Percentiles rank a stretch among this genome's conserved stretches.
Evolutionary conservation across 768 basidiomycete species (phyloP).

Genomic region (Myochromella boudieri): DNA sequence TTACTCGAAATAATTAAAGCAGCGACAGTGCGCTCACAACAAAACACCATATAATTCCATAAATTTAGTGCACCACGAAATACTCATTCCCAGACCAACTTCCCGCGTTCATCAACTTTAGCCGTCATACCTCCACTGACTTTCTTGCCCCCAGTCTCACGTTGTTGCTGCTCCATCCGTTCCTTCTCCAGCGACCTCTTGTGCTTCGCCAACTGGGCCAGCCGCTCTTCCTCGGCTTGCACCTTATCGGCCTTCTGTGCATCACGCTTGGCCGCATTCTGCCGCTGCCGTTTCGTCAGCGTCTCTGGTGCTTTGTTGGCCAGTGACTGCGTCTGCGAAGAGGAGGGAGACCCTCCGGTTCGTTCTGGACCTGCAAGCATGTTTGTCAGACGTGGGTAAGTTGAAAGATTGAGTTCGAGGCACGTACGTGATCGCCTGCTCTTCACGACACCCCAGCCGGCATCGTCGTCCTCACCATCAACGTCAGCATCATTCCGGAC

Average conservation of each 20-base stretch:
- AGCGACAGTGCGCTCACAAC: too few relatives aligned
- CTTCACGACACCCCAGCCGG: conserved; percentile 78
- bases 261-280: conserved; percentile 63
- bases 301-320: conserved; percentile 36
- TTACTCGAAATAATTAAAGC: too few relatives aligned
- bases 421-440: conserved; percentile 47
- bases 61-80: too few relatives aligned
- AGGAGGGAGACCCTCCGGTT: conserved; percentile 5
- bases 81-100: conserved; percentile 58
- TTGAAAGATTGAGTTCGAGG: background rate
- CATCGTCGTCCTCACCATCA: conserved; percentile 66
- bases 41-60: too few relatives aligned
- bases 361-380: conserved; percentile 15
- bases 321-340: conserved; percentile 10
- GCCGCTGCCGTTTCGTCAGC: conserved; percentile 66
- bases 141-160: conserved; percentile 26
- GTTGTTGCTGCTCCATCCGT: conserved; percentile 44
- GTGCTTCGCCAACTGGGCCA: conserved; percentile 31
- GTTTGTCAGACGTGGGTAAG: background rate
- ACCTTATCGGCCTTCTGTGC: conserved; percentile 56
- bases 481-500: conserved; percentile 40
- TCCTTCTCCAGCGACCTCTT: conserved; percentile 48
- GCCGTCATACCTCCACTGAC: conserved; percentile 63
- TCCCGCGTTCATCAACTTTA: conserved; percentile 53
- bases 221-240: conserved; percentile 46